phyloP scores from a whole-genome alignment of 768 basidiomycete genomes.

The Suillus tomentosus region DNA sequence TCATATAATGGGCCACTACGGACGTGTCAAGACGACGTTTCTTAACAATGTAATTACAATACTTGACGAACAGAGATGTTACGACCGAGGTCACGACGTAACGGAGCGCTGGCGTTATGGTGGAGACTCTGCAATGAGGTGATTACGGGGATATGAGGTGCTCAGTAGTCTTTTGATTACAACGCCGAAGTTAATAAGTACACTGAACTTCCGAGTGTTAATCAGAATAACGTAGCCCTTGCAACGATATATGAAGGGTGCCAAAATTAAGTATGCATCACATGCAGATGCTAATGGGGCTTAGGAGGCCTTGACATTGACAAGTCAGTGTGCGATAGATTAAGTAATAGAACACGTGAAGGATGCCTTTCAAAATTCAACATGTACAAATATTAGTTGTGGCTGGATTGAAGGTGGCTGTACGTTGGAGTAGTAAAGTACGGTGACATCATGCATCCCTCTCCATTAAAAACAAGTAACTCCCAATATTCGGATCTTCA shows the following conservation, averaged over 20 bases:
- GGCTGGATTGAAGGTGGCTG: not conserved
- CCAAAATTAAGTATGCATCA: not conserved
- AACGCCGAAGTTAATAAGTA: not conserved
- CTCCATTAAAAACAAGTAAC: not conserved
- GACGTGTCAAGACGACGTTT: not conserved
- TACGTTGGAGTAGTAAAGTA: not conserved
- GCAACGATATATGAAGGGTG: not conserved
- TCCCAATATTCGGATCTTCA: not conserved
- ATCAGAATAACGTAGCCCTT: not conserved
- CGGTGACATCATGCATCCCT: not conserved
- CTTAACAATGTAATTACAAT: not conserved
- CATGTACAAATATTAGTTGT: not conserved
- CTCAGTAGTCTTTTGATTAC: not conserved
- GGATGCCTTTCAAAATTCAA: not conserved
- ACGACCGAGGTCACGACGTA: not conserved
- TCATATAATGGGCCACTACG: not conserved
- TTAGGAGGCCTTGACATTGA: no score
- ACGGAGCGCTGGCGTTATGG: not conserved
- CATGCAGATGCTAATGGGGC: no score
- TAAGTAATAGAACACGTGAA: no score
- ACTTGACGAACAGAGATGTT: conserved; percentile 3
- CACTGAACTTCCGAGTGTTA: not conserved
- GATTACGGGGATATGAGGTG: not conserved
- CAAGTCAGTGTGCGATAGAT: no score
- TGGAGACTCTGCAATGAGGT: not conserved